Conservation (phyloP, 371 early-diverging fungal genomes). For the Mucor mucedo region DNA sequence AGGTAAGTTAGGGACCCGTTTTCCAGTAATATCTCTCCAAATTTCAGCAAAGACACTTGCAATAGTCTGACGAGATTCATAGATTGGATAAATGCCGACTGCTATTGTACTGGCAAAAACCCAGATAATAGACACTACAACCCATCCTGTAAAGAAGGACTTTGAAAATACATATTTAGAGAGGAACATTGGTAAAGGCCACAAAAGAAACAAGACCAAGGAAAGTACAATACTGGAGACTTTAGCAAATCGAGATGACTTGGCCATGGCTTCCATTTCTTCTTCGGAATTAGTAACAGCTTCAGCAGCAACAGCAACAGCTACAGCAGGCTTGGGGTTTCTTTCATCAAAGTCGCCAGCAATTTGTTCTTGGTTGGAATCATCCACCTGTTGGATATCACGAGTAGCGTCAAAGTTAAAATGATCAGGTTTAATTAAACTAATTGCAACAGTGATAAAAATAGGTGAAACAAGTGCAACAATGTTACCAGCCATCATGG, state of each 20-base stretch:
- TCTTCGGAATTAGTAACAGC: slow-evolving; percentile 13
- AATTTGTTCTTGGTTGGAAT: slow-evolving; percentile 34
- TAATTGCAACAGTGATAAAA: slow-evolving; percentile 24
- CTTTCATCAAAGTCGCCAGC: slow-evolving; percentile 28
- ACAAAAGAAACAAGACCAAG: slow-evolving; percentile 60
- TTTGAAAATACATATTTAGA: slow-evolving; percentile 66
- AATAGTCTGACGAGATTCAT: slow-evolving; percentile 59
- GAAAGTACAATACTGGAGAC: slow-evolving; percentile 52
- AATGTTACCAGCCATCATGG: slow-evolving; percentile 76
- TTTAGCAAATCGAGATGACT: slow-evolving; percentile 41
- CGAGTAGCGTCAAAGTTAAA: slow-evolving; percentile 65
- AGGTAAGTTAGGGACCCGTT: slow-evolving; percentile 26
- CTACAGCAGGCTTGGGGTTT: slow-evolving; percentile 5
- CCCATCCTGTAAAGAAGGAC: slow-evolving; percentile 73
- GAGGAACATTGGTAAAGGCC: slow-evolving; percentile 75
- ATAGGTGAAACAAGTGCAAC: slow-evolving; percentile 44
- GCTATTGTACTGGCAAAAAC: slow-evolving; percentile 57
- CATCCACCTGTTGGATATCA: slow-evolving; percentile 49
- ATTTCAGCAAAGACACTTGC: slow-evolving; percentile 46
- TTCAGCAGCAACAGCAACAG: neutral
- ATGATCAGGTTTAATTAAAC: slow-evolving; percentile 62
- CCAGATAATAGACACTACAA: slow-evolving; percentile 68
- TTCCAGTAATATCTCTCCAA: slow-evolving; percentile 44
- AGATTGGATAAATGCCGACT: slow-evolving; percentile 65
- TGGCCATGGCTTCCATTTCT: slow-evolving; percentile 28